phyloP scores from a whole-genome alignment of 106 monocot species.

The Dendrobium huoshanense region DNA sequence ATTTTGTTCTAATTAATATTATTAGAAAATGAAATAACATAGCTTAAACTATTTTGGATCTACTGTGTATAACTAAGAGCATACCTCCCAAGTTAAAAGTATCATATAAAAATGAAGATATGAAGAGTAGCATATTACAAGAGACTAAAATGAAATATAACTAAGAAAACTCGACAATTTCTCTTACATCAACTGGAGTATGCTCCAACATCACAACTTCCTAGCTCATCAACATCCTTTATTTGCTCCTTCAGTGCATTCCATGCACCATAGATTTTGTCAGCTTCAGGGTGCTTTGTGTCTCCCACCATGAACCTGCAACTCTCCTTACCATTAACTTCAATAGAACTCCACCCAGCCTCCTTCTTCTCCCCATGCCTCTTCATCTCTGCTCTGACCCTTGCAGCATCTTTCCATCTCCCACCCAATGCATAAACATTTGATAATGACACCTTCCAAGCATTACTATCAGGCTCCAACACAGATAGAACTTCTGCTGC shows the following conservation, averaged over 20 bases:
- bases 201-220: background rate
- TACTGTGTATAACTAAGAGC: too few relatives aligned
- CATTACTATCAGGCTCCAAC: constrained; percentile 19
- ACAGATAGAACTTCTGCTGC: constrained; percentile 19
- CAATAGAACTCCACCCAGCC: constrained; percentile 45
- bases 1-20: too few relatives aligned
- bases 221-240: background rate
- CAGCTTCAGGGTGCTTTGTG: constrained; percentile 33
- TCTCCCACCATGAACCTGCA: constrained; percentile 37
- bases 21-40: too few relatives aligned
- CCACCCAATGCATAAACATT: constrained; percentile 30
- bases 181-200: background rate
- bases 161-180: too few relatives aligned
- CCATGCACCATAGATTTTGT: constrained; percentile 33
- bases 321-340: constrained; percentile 21
- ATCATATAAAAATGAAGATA: too few relatives aligned
- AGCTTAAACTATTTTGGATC: too few relatives aligned
- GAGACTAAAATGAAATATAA: too few relatives aligned
- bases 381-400: constrained; percentile 29
- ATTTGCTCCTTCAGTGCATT: constrained; percentile 23
- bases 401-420: constrained; percentile 28
- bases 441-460: constrained; percentile 36
- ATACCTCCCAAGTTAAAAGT: too few relatives aligned
- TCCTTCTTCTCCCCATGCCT: constrained; percentile 25
- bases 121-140: too few relatives aligned